A percentile compares a stretch with the other conserved stretches of the same genome.
These are phyloP conservation scores for Flaveria robusta DNA, from an alignment of 129 eudicot species.

Conservation along the genomic window DNA sequence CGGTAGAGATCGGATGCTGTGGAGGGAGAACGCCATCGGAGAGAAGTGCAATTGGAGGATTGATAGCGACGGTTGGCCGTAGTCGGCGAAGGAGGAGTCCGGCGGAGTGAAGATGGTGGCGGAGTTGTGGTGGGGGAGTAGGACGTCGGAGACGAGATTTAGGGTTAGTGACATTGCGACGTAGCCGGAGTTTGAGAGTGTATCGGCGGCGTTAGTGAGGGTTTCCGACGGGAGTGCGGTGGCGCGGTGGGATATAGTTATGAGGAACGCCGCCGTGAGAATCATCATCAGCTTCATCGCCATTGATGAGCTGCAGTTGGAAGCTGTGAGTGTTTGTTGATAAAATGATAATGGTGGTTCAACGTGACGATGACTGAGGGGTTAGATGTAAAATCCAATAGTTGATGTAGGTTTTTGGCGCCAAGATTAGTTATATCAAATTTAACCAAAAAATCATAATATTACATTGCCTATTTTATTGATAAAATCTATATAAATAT, in stretches of 20 bases:
- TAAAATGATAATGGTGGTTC: conserved; percentile 12
- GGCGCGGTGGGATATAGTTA: conserved; percentile 34
- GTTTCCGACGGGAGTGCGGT: conserved; percentile 45
- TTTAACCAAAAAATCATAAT: too few species aligned
- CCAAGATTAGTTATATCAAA: conserved; percentile 14
- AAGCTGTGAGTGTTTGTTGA: conserved; percentile 13
- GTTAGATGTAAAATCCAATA: background rate
- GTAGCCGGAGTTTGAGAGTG: conserved; percentile 75
- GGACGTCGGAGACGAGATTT: conserved; percentile 42
- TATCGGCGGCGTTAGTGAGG: conserved; percentile 59
- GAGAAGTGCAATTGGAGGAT: conserved; percentile 60
- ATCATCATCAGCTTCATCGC: conserved; percentile 31
- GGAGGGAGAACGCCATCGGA: conserved; percentile 48
- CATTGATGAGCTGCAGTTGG: conserved; percentile 34
- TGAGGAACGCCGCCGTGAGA: conserved; percentile 27
- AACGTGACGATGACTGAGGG: background rate
- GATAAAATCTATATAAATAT: too few species aligned
- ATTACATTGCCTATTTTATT: too few species aligned
- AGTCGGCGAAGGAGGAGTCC: conserved; percentile 46
- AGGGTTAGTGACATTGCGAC: conserved; percentile 76
- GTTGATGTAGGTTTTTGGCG: conserved; percentile 15
- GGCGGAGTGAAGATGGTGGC: conserved; percentile 71
- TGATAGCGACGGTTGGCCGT: conserved; percentile 57
- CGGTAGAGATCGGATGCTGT: conserved; percentile 54
- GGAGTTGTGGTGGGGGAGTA: conserved; percentile 37